phyloP scores from a whole-genome alignment of 768 basidiomycete species.

The Neoboletus magnificus region DNA sequence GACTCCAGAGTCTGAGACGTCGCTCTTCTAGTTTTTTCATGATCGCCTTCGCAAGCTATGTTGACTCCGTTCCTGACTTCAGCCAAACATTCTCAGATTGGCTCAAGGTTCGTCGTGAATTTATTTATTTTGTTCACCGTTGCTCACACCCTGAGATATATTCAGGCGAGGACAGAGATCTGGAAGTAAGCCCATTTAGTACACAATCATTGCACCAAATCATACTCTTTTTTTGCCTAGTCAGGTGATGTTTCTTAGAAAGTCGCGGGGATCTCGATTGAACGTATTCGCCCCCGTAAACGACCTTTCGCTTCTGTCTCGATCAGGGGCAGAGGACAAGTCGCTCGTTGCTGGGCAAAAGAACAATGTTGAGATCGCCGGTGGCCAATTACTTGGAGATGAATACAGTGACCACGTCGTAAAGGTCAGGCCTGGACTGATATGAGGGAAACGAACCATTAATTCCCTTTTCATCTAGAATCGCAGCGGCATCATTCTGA shows the following conservation, averaged over 20 bases:
- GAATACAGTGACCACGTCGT: constrained; percentile 96
- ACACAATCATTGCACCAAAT: not conserved
- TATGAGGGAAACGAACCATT: not conserved
- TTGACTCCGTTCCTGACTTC: constrained; percentile 64
- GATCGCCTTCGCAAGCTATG: constrained; percentile 89
- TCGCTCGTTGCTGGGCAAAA: constrained; percentile 64
- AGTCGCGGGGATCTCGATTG: constrained; percentile 73
- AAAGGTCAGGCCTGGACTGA: constrained; percentile 48
- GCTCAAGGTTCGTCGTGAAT: constrained; percentile 57
- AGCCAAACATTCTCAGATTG: constrained; percentile 77
- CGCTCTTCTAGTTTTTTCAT: constrained; percentile 74
- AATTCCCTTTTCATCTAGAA: constrained; percentile 47
- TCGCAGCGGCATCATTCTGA: constrained; percentile 89
- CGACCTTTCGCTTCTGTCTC: constrained; percentile 81
- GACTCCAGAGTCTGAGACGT: not conserved
- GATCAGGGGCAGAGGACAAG: constrained; percentile 54
- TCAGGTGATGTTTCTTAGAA: constrained; percentile 83
- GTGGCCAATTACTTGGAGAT: constrained; percentile 87
- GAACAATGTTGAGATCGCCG: constrained; percentile 70
- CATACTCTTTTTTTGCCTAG: constrained; percentile 35
- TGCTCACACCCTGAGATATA: not conserved
- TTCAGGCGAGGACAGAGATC: constrained; percentile 77
- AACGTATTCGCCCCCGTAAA: constrained; percentile 91
- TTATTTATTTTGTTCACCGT: not conserved
- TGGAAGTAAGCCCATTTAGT: constrained; percentile 66